Percentiles rank a stretch among this genome's conserved stretches.
Conservation (phyloP, 192 early-diverging fungal species). For the Rhizophagus prolifer region DNA sequence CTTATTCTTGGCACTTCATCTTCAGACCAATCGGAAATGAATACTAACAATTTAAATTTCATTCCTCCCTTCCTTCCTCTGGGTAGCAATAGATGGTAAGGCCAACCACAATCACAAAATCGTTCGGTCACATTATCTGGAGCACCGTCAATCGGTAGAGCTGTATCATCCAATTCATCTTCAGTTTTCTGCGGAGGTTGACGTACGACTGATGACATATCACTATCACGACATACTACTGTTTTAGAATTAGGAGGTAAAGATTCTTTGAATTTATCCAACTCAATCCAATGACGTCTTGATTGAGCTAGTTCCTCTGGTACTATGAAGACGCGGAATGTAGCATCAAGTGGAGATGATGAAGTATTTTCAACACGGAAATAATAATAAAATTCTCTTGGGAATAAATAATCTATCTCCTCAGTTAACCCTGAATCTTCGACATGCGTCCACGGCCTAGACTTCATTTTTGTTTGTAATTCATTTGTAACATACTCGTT, state of each 20-base stretch:
- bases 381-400: constrained; percentile 5
- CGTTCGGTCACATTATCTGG: too few relatives aligned
- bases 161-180: constrained; percentile 3
- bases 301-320: background rate
- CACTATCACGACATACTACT: background rate
- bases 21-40: background rate
- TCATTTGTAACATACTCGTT: too few relatives aligned
- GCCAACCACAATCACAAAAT: constrained; percentile 21
- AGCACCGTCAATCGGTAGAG: too few relatives aligned
- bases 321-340: background rate
- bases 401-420: background rate
- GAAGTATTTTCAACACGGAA: constrained; percentile 17
- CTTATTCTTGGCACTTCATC: background rate
- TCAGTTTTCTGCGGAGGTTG: background rate
- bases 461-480: constrained; percentile 8
- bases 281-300: background rate
- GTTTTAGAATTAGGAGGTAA: background rate
- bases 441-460: background rate
- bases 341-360: background rate
- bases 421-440: background rate
- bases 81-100: constrained; percentile 8
- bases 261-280: background rate
- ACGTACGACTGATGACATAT: background rate
- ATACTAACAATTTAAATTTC: constrained; percentile 17
- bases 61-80: background rate